Evolutionary conservation across 2,329 filamentous ascomycete species (phyloP).

Genomic region (Tolypocladium amazonense): DNA sequence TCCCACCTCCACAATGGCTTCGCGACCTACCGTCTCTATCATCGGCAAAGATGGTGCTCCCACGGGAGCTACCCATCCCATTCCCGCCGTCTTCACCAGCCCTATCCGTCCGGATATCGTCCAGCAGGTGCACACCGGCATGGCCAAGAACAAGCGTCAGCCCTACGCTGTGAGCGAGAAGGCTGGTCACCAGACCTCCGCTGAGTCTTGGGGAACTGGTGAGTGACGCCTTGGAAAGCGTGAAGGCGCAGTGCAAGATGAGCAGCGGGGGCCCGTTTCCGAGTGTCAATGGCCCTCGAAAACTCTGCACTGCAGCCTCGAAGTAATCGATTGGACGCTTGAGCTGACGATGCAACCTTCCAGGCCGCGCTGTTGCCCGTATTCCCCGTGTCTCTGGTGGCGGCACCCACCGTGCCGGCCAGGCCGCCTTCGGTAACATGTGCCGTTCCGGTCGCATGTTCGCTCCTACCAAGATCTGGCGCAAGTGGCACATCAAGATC

Average conservation of each 20-base stretch:
- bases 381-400: constrained; percentile 99
- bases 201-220: constrained; percentile 99
- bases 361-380: constrained; percentile 98
- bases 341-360: constrained; percentile 2
- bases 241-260: background rate
- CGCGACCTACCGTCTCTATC: constrained; percentile 95
- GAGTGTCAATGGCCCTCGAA: background rate
- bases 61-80: constrained; percentile 78
- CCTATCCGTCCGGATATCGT: constrained; percentile 99
- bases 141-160: constrained; percentile 99
- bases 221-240: constrained; percentile 31
- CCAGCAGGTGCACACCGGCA: constrained; percentile 96
- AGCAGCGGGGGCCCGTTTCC: background rate
- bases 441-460: constrained; percentile 99
- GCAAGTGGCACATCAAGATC: constrained; percentile 99
- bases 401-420: constrained; percentile 99
- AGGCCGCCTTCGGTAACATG: constrained; percentile 99
- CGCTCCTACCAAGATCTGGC: constrained; percentile 99
- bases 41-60: constrained; percentile 91
- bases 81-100: constrained; percentile 93
- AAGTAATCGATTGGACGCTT: background rate
- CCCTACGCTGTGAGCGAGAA: constrained; percentile 99
- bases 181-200: constrained; percentile 99
- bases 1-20: constrained; percentile 63
- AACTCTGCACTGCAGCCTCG: background rate